phyloP scores from a whole-genome alignment of 228 moss, liverwort and hornwort species.

The Sphagnum magellanicum region DNA sequence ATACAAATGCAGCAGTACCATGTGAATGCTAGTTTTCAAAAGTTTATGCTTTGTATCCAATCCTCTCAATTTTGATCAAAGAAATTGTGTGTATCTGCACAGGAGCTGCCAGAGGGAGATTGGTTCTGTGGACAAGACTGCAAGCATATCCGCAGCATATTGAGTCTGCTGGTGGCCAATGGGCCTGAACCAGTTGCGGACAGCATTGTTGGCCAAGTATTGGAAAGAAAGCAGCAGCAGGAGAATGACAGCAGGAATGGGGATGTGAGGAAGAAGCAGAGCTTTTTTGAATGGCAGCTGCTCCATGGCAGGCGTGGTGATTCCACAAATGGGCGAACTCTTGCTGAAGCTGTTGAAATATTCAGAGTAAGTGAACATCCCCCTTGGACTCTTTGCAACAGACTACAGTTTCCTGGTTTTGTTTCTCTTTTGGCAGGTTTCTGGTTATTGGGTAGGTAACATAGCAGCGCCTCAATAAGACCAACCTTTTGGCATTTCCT shows the following conservation, averaged over 20 bases:
- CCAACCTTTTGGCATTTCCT: not conserved
- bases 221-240: slow-evolving; percentile 45
- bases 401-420: no score
- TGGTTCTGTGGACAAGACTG: slow-evolving; percentile 99
- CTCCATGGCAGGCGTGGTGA: slow-evolving; percentile 59
- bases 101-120: slow-evolving; percentile 95
- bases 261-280: slow-evolving; percentile 24
- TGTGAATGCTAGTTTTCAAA: no score
- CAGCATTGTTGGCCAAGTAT: slow-evolving; percentile 60
- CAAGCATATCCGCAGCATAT: slow-evolving; percentile 73
- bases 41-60: no score
- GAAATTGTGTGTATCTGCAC: slow-evolving; percentile 7
- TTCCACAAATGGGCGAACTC: slow-evolving; percentile 55
- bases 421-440: no score
- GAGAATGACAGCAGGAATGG: slow-evolving; percentile 19
- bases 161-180: slow-evolving; percentile 65
- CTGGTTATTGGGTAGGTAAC: no score
- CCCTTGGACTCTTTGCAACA: no score
- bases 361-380: slow-evolving; percentile 36
- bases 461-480: no score
- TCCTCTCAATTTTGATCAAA: no score
- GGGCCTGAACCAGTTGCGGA: slow-evolving; percentile 70
- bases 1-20: no score
- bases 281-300: slow-evolving; percentile 68
- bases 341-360: slow-evolving; percentile 67